Conservation (phyloP, 768 basidiomycete genomes). For the Coprinopsis strossmayeri region DNA sequence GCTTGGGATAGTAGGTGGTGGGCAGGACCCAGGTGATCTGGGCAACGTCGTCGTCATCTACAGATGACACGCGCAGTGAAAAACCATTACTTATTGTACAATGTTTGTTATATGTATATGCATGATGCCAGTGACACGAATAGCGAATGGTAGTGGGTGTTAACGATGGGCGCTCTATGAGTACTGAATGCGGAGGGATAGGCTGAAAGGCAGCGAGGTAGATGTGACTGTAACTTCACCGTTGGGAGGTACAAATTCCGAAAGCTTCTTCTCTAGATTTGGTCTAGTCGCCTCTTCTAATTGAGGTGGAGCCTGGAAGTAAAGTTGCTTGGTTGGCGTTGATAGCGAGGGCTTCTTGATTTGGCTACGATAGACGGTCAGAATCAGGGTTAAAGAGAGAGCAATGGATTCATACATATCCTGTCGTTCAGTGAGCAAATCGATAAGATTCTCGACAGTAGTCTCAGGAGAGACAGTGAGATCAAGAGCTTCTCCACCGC, state of each 20-base stretch:
- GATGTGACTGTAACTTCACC: constrained; percentile 87
- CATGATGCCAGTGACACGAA: neutral
- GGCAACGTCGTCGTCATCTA: constrained; percentile 77
- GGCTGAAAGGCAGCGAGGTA: constrained; percentile 79
- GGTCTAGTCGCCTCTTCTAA: constrained; percentile 85
- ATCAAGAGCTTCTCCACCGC: constrained; percentile 85
- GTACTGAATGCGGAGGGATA: constrained; percentile 63
- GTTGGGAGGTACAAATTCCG: constrained; percentile 69
- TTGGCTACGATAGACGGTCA: constrained; percentile 51
- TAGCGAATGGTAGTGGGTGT: no score
- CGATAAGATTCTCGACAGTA: constrained; percentile 85
- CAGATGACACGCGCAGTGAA: no score
- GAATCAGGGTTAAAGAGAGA: neutral
- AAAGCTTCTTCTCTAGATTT: constrained; percentile 82
- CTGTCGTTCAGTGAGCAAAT: constrained; percentile 79
- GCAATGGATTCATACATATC: constrained; percentile 62
- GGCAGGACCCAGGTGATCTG: constrained; percentile 57
- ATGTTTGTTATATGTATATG: neutral
- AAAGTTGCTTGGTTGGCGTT: constrained; percentile 67
- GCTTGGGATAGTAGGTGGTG: constrained; percentile 55
- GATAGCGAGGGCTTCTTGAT: constrained; percentile 95
- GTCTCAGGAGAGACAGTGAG: constrained; percentile 61
- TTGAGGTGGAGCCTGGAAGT: constrained; percentile 91
- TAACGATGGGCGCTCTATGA: constrained; percentile 14
- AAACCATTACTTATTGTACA: neutral